Conservation (phyloP, 140 eudicot species). For the Senecio squalidus region DNA sequence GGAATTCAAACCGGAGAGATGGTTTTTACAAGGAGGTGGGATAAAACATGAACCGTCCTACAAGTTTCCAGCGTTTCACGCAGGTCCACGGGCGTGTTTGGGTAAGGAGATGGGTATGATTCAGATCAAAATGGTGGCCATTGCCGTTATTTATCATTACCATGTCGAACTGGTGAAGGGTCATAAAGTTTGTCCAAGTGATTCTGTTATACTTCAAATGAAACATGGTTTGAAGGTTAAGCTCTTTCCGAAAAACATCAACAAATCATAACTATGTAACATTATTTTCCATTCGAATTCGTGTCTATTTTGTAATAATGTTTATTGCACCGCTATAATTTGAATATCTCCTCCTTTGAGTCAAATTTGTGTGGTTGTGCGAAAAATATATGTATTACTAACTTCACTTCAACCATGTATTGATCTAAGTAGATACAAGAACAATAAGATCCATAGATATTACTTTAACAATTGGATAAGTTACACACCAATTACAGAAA, state of each 20-base stretch:
- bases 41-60: conserved; percentile 32
- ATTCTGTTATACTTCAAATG: conserved; percentile 16
- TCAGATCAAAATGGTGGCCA: no score
- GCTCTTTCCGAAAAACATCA: not conserved
- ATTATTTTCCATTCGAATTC: not conserved
- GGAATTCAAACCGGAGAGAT: conserved; percentile 50
- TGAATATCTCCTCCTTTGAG: not conserved
- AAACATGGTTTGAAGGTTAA: conserved; percentile 19
- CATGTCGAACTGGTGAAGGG: conserved; percentile 10
- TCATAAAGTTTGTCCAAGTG: conserved; percentile 18
- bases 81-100: conserved; percentile 43
- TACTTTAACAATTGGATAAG: conserved; percentile 23
- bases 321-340: no score
- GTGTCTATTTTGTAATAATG: not conserved
- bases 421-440: conserved; percentile 4
- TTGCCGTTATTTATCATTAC: conserved; percentile 2
- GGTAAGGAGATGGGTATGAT: conserved; percentile 40
- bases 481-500: conserved; percentile 29
- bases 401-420: not conserved
- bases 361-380: not conserved
- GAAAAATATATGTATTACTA: not conserved
- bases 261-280: not conserved
- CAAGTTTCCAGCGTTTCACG: conserved; percentile 42
- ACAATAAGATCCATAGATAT: conserved; percentile 11
- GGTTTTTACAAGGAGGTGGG: conserved; percentile 21